These are phyloP conservation scores for Herpetomonas tarakana DNA, from an alignment of 208 protist genomes.

Conservation along the genomic window DNA sequence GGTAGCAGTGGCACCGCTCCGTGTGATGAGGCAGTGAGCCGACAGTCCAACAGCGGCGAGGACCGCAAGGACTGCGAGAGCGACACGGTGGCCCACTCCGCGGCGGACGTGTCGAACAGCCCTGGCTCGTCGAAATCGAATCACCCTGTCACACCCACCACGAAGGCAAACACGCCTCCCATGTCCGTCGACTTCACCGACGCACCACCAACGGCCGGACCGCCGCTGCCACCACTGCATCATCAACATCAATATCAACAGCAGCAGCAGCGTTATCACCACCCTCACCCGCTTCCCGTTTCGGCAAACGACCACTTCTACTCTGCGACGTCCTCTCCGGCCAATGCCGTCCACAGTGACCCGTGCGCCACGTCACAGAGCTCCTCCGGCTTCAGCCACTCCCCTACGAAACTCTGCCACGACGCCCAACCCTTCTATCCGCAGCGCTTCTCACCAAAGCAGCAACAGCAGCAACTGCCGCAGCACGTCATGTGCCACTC, in stretches of 20 bases:
- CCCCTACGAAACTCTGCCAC: not conserved
- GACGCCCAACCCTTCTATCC: conserved; percentile 1
- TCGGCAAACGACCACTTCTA: not conserved
- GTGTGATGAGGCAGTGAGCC: not conserved
- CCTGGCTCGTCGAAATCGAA: too few relatives aligned
- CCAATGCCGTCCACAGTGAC: too few relatives aligned
- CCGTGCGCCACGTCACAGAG: not conserved
- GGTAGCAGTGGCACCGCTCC: not conserved
- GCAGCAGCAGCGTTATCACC: not conserved
- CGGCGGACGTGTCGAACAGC: not conserved
- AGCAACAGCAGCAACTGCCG: not conserved
- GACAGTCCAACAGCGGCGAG: not conserved
- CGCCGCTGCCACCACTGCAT: not conserved
- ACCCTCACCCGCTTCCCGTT: not conserved
- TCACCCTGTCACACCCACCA: not conserved
- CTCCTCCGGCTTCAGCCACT: not conserved
- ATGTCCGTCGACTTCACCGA: not conserved
- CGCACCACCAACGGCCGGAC: too few relatives aligned
- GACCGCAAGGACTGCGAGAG: conserved; percentile 1
- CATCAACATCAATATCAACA: not conserved
- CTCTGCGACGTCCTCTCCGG: not conserved
- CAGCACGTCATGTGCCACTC: not conserved
- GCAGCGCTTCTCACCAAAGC: too few relatives aligned
- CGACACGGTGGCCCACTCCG: not conserved
- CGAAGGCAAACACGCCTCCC: not conserved